Base-by-base conservation (phyloP, 1,139 yeast species). In the Hansenula sp. region DNA sequence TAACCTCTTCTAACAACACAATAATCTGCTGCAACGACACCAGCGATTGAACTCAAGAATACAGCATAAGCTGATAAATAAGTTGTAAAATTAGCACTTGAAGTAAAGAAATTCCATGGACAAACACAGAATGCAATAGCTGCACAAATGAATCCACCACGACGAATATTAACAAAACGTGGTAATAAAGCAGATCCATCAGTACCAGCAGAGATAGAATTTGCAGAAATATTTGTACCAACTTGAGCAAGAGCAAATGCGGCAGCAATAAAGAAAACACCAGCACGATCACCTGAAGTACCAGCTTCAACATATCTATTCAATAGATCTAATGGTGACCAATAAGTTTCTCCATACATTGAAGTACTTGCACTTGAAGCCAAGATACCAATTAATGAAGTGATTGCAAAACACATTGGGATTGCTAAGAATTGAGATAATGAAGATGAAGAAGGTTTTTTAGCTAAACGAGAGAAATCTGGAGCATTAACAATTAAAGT, bases 191-290 rank as follows among this genome's bases (percentile, higher is more conserved):
- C 95, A 13, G 96, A 77, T 66, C 87, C 77, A 64, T 89, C 97
- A 4, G 95, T 88, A 58, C 96, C 96, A 40, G 94, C 92, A 5
- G 95, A 81, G 40, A 89, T 69, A 5, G 95, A 82, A 64, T 89
- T 89, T 13, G 96, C 96, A 29, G 94, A 79, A 48, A 89, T 84
- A 59, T 89, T 89, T n/a, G 95, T 84, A 60, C 96, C 96, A 48
- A 87, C 68, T 64, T 88, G 96, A 16, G 96, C 95, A 44, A 88
- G 63, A 2, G 88, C 84, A 65, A 88, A 85, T 1, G 87, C 88
- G 34, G 79, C 66, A 6, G 89, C 75, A 50, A 88, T 80, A 47
- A 89, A 71, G 62, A 89, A 89, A 1, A 83, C 95, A 50, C 96
- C 97, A 18, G 90, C 95, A 56, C 95, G 73, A 39, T 89, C 84